Percentiles rank a stretch among this genome's conserved stretches.
Evolutionary conservation across 495 filamentous ascomycete species (phyloP).

Genomic region (Aspergillus nidulans): DNA sequence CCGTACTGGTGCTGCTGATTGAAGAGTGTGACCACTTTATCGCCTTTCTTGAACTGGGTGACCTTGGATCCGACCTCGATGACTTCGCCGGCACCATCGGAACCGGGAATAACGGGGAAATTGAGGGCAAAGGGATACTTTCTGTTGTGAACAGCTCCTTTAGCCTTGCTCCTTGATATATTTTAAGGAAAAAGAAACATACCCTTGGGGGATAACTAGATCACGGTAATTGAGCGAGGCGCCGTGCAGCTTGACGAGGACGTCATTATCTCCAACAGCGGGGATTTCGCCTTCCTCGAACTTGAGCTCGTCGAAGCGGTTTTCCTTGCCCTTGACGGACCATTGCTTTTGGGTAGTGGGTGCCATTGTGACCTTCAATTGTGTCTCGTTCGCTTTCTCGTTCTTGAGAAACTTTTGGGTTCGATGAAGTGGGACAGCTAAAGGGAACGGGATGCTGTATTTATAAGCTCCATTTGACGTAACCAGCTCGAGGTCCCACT

Average conservation of each 20-base stretch:
- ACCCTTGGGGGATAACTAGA: constrained; percentile 66
- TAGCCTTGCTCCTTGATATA: not conserved
- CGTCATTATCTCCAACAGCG: constrained; percentile 61
- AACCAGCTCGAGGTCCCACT: not conserved
- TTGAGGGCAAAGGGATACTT: constrained; percentile 60
- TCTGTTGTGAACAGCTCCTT: constrained; percentile 24
- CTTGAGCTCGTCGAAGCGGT: constrained; percentile 59
- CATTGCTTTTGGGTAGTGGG: constrained; percentile 62
- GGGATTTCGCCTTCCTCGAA: constrained; percentile 53
- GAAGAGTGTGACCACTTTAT: constrained; percentile 72
- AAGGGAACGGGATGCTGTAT: not conserved
- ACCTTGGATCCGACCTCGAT: constrained; percentile 65
- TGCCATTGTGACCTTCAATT: constrained; percentile 29
- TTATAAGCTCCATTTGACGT: not conserved
- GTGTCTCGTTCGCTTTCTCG: not conserved
- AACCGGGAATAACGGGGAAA: constrained; percentile 60
- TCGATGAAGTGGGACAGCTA: not conserved
- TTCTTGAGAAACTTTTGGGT: not conserved
- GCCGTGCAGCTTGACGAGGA: constrained; percentile 70
- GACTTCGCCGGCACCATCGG: constrained; percentile 76
- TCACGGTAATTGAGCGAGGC: constrained; percentile 84
- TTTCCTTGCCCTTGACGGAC: constrained; percentile 50
- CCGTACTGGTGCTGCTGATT: constrained; percentile 72
- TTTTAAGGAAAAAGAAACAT: not conserved
- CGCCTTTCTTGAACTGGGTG: constrained; percentile 62